Percentiles rank a stretch among this genome's conserved stretches.
These are phyloP conservation scores for Basidiobolus meristosporus DNA, from an alignment of 371 early-diverging fungal genomes.

Conservation along the genomic window DNA sequence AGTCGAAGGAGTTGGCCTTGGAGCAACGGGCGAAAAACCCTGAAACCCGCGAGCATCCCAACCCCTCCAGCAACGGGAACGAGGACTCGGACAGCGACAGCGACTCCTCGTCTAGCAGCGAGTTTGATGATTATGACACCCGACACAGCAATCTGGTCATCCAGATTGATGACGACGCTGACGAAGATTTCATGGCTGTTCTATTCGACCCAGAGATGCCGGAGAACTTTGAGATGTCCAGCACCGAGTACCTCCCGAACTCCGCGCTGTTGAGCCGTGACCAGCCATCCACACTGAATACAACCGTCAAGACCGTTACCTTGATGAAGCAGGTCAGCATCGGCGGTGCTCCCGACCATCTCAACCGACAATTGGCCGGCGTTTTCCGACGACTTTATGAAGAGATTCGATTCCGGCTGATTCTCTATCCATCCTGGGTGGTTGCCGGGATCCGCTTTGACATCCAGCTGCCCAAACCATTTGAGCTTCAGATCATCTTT, in stretches of 20 bases:
- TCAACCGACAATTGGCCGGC: constrained; percentile 37
- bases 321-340: too few species aligned
- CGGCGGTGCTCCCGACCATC: constrained; percentile 18
- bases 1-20: constrained; percentile 22
- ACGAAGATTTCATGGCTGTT: constrained; percentile 46
- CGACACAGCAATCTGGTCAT: constrained; percentile 25
- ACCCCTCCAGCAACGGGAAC: constrained; percentile 9
- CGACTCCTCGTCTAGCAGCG: constrained; percentile 13
- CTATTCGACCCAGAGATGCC: constrained; percentile 17
- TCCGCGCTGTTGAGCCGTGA: too few species aligned
- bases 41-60: too few species aligned
- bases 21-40: too few species aligned
- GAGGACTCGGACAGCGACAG: constrained; percentile 12
- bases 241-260: too few species aligned
- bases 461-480: constrained; percentile 25
- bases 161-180: constrained; percentile 58
- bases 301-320: too few species aligned
- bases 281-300: too few species aligned
- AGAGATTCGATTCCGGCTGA: constrained; percentile 26
- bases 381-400: constrained; percentile 34
- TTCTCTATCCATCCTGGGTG: constrained; percentile 23
- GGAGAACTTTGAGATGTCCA: constrained; percentile 5
- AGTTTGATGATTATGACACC: constrained; percentile 9
- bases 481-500: constrained; percentile 33
- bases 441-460: constrained; percentile 33